A percentile compares a stretch with the other conserved stretches of the same genome.
These are phyloP conservation scores for Peronosclerospora sorghi DNA, from an alignment of 352 stramenopile genomes.

Conservation along the genomic window DNA sequence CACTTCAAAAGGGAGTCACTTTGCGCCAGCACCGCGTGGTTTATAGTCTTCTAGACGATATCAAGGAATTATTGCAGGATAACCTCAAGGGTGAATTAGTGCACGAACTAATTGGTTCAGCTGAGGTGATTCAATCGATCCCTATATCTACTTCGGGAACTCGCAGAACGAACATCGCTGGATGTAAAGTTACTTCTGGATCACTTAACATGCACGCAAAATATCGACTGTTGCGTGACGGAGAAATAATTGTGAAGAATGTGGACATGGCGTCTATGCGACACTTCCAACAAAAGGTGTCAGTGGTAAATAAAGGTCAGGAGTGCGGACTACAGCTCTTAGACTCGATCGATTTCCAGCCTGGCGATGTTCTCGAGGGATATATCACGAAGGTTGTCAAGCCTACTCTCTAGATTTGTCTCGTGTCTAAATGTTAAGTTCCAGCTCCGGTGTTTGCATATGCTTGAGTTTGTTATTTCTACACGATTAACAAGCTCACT, in stretches of 20 bases:
- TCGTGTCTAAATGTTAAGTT: background rate
- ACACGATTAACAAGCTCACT: too few relatives aligned
- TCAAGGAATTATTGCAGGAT: conserved; percentile 65
- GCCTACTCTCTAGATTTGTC: conserved; percentile 33
- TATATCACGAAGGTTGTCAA: conserved; percentile 71
- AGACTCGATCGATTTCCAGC: conserved; percentile 88
- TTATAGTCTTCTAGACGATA: conserved; percentile 83
- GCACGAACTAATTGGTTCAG: conserved; percentile 52
- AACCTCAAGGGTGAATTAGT: conserved; percentile 56
- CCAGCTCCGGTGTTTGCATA: too few relatives aligned
- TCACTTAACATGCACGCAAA: conserved; percentile 82
- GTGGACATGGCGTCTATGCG: conserved; percentile 77
- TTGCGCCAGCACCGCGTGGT: conserved; percentile 76
- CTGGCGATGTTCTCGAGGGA: conserved; percentile 92
- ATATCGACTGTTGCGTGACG: conserved; percentile 84
- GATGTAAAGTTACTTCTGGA: conserved; percentile 92
- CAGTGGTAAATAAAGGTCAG: conserved; percentile 87
- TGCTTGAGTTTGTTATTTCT: background rate
- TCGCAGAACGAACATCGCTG: conserved; percentile 90
- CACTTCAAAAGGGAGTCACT: conserved; percentile 63
- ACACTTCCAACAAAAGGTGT: conserved; percentile 89
- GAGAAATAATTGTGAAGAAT: conserved; percentile 84
- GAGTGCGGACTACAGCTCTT: conserved; percentile 97
- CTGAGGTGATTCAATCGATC: conserved; percentile 78
- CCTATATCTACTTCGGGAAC: conserved; percentile 68